Conservation (phyloP, 2,329 filamentous ascomycete species). For the Alternaria sp. region DNA sequence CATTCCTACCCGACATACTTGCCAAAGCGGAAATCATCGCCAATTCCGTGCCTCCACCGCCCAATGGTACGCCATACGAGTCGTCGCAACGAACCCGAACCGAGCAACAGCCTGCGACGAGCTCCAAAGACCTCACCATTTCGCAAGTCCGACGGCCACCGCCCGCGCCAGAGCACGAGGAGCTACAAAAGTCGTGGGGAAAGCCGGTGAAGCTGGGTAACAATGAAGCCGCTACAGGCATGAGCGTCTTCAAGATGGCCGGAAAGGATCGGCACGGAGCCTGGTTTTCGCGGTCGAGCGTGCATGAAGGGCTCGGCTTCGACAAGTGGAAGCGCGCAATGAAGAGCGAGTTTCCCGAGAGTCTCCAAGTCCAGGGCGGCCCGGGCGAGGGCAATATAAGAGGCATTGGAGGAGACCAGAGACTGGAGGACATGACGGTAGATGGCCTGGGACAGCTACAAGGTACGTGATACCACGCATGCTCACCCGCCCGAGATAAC, state of each 20-base stretch:
- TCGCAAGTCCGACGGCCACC: constrained; percentile 61
- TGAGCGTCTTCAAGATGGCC: constrained; percentile 80
- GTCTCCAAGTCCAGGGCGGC: constrained; percentile 72
- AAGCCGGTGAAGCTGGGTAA: constrained; percentile 79
- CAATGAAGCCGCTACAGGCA: constrained; percentile 77
- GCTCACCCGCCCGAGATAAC: background rate
- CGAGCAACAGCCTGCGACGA: constrained; percentile 61
- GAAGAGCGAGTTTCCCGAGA: constrained; percentile 80
- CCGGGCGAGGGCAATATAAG: constrained; percentile 79
- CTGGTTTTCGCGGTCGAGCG: constrained; percentile 88
- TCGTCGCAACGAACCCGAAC: constrained; percentile 64
- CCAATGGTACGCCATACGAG: constrained; percentile 55
- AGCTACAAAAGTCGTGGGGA: constrained; percentile 81
- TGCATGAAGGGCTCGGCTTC: constrained; percentile 81
- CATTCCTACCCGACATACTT: constrained; percentile 54
- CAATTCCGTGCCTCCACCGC: constrained; percentile 75
- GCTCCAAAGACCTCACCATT: constrained; percentile 61
- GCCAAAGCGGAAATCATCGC: constrained; percentile 72
- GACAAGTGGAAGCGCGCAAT: constrained; percentile 79
- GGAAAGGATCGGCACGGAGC: constrained; percentile 82
- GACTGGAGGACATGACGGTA: constrained; percentile 69
- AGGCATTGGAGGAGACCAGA: constrained; percentile 83
- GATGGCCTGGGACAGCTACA: constrained; percentile 70
- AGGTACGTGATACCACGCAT: constrained; percentile 53
- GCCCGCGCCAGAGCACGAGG: constrained; percentile 61